Percentiles rank a stretch among this genome's conserved stretches.
phyloP scores from a whole-genome alignment of 2,329 filamentous ascomycete genomes.

The Sporothrix mexicana region DNA sequence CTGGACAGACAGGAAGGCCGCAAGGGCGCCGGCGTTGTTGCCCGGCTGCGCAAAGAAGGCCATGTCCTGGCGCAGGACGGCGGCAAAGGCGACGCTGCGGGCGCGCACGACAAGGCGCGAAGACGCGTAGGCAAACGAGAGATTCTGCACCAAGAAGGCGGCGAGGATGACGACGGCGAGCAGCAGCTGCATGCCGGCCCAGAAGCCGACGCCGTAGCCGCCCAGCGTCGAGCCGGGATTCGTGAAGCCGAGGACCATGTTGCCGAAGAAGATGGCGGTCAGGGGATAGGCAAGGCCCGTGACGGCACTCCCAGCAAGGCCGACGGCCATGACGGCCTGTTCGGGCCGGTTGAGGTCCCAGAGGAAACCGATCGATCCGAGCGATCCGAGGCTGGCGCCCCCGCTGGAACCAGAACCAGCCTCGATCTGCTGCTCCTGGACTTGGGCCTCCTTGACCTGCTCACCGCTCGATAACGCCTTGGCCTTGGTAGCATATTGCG shows the following conservation, averaged over 20 bases:
- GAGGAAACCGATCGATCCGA: conserved; percentile 42
- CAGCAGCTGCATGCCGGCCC: conserved; percentile 29
- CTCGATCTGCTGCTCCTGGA: neutral
- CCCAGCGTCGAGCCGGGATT: conserved; percentile 18
- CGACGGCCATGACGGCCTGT: conserved; percentile 10
- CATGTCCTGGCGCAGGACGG: conserved; percentile 29
- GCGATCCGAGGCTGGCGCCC: too few relatives aligned
- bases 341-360: conserved; percentile 27
- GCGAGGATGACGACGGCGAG: conserved; percentile 11
- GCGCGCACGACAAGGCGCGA: conserved; percentile 19
- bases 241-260: conserved; percentile 24
- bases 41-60: conserved; percentile 18
- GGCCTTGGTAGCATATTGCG: too few relatives aligned
- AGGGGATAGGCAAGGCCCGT: conserved; percentile 28
- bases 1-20: conserved; percentile 47
- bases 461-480: too few relatives aligned
- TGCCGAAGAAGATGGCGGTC: conserved; percentile 29
- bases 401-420: neutral
- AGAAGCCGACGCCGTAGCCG: conserved; percentile 20
- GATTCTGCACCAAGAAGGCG: conserved; percentile 12
- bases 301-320: conserved; percentile 21
- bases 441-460: neutral
- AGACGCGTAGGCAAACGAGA: conserved; percentile 13
- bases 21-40: conserved; percentile 15
- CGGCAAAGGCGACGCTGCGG: conserved; percentile 24